These are phyloP conservation scores for Perilla frutescens DNA, from an alignment of 257 asterid genomes.

Conservation along the genomic window DNA sequence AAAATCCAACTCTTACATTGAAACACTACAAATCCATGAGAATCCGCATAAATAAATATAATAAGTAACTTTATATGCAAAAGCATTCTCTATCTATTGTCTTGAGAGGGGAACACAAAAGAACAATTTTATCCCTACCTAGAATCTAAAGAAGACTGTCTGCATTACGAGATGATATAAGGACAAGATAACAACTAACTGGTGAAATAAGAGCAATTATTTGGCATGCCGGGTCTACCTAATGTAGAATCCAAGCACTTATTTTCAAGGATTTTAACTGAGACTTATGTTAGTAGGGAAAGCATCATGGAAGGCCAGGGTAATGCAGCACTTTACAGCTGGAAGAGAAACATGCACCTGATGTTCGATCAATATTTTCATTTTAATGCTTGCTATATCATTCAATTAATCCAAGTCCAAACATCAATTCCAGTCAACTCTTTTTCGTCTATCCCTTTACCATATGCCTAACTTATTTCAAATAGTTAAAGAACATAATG, in stretches of 20 bases:
- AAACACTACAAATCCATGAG: neutral
- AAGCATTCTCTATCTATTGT: neutral
- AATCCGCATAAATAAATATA: neutral
- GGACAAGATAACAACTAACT: no score
- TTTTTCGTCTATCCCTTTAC: neutral
- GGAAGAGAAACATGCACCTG: neutral
- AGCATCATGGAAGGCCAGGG: neutral
- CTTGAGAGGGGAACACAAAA: neutral
- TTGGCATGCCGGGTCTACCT: no score
- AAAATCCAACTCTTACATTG: neutral
- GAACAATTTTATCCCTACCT: no score
- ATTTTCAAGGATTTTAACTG: neutral
- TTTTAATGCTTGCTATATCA: neutral
- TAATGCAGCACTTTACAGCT: neutral
- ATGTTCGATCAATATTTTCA: neutral
- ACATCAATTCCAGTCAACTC: no score
- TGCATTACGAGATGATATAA: neutral
- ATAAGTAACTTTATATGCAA: neutral
- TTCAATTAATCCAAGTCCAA: no score
- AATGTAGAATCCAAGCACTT: neutral
- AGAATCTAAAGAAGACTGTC: neutral
- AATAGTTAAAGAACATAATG: neutral
- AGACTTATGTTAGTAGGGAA: neutral
- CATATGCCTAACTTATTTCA: conserved; percentile 8
- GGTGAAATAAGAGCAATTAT: no score